A percentile compares a stretch with the other conserved stretches of the same genome.
Evolutionary conservation across 805 yeast species (phyloP).

Genomic region (Starmerella stigmatis): DNA sequence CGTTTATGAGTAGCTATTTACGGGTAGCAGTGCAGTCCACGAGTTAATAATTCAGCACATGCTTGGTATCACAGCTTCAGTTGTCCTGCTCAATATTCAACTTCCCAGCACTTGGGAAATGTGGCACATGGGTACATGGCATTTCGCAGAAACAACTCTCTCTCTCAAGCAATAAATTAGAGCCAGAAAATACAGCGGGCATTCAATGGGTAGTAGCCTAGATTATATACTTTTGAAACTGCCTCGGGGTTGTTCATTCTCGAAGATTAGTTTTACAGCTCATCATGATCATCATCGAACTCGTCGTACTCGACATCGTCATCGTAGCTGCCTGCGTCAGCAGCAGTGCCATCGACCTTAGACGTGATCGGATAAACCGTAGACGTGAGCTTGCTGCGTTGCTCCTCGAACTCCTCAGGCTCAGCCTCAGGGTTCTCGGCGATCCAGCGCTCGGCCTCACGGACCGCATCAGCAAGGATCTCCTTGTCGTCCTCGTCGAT

Average conservation of each 20-base stretch:
- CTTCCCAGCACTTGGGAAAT: too few species aligned
- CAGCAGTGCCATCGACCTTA: conserved; percentile 56
- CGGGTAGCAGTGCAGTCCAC: too few species aligned
- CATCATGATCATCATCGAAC: conserved; percentile 25
- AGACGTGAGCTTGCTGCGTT: conserved; percentile 68
- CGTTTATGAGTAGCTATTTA: too few species aligned
- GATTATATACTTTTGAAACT: not conserved
- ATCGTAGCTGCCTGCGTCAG: conserved; percentile 52
- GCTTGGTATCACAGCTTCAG: too few species aligned
- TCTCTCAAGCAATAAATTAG: too few species aligned
- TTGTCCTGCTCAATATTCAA: too few species aligned
- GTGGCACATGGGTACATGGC: too few species aligned
- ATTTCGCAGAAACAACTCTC: too few species aligned
- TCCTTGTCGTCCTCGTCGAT: conserved; percentile 86
- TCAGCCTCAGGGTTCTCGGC: conserved; percentile 79
- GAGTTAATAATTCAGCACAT: too few species aligned
- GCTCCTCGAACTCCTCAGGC: conserved; percentile 87
- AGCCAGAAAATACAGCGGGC: too few species aligned
- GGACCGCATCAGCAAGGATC: conserved; percentile 72
- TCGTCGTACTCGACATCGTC: conserved; percentile 35
- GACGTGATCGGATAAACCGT: conserved; percentile 87
- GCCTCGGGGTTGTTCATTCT: too few species aligned
- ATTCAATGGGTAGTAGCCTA: too few species aligned
- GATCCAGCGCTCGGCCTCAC: conserved; percentile 78
- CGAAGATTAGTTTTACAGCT: conserved; percentile 13